Conservation (phyloP, 805 yeast genomes). For the Barnettozyma wickerhamii region DNA sequence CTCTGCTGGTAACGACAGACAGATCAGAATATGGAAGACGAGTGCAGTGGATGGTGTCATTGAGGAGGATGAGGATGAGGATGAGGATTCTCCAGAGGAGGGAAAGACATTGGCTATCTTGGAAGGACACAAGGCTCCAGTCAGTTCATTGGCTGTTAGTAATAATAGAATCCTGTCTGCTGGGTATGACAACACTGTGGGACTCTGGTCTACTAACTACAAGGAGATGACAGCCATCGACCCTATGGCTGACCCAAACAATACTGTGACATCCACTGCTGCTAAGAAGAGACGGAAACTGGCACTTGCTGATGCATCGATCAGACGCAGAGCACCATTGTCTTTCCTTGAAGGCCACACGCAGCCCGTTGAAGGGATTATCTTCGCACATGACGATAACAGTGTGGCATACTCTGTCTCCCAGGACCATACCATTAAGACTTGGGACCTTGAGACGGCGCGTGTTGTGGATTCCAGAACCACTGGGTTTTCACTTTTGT, state of each 20-base stretch:
- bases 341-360: constrained; percentile 75
- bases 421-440: constrained; percentile 90
- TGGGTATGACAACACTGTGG: constrained; percentile 73
- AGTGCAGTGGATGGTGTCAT: constrained; percentile 31
- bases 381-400: constrained; percentile 65
- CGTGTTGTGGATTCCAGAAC: constrained; percentile 83
- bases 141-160: constrained; percentile 58
- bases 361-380: constrained; percentile 83
- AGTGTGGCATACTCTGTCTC: constrained; percentile 92
- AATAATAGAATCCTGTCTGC: constrained; percentile 74
- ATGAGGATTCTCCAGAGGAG: constrained; percentile 47
- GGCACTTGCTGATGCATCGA: constrained; percentile 70
- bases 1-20: constrained; percentile 86
- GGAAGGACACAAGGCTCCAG: constrained; percentile 87
- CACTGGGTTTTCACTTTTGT: constrained; percentile 80
- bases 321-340: constrained; percentile 79
- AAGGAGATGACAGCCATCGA: constrained; percentile 75
- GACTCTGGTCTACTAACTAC: constrained; percentile 83
- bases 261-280: constrained; percentile 60
- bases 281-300: constrained; percentile 85
- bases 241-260: constrained; percentile 40
- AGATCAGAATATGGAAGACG: constrained; percentile 83
- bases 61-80: constrained; percentile 32
- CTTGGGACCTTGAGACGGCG: constrained; percentile 93
- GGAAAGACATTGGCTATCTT: constrained; percentile 81